These are phyloP conservation scores for Entophlyctis luteolus DNA, from an alignment of 192 early-diverging fungal species.

Conservation along the genomic window DNA sequence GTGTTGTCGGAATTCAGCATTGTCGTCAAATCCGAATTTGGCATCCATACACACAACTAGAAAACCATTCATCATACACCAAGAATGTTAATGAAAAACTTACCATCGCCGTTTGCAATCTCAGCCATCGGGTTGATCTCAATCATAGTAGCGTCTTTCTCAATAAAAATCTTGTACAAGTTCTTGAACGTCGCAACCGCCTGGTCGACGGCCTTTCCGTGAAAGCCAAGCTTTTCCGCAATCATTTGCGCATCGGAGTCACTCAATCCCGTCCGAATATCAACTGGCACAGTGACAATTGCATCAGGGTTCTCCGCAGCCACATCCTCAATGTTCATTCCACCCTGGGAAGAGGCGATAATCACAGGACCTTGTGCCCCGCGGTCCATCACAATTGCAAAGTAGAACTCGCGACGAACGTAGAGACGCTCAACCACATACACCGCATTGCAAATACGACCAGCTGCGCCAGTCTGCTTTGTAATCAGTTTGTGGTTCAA, in stretches of 20 bases:
- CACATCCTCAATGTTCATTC: slow-evolving; percentile 96
- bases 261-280: slow-evolving; percentile 80
- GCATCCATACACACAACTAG: slow-evolving; percentile 94
- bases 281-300: slow-evolving; percentile 85
- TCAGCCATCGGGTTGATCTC: slow-evolving; percentile 99
- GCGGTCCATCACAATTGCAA: slow-evolving; percentile 98
- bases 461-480: slow-evolving; percentile 95
- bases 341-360: slow-evolving; percentile 94
- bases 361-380: slow-evolving; percentile 89
- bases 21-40: slow-evolving; percentile 99
- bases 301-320: slow-evolving; percentile 94
- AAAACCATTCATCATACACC: background rate
- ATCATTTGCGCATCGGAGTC: slow-evolving; percentile 70
- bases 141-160: slow-evolving; percentile 96
- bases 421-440: slow-evolving; percentile 96
- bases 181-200: slow-evolving; percentile 88
- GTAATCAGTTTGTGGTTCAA: slow-evolving; percentile 95
- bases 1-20: slow-evolving; percentile 95
- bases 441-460: slow-evolving; percentile 90
- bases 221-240: slow-evolving; percentile 87
- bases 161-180: slow-evolving; percentile 94
- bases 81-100: background rate
- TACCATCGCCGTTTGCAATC: slow-evolving; percentile 77
- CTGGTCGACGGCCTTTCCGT: slow-evolving; percentile 67
- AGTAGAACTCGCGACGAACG: slow-evolving; percentile 97